phyloP scores from a whole-genome alignment of 2,329 filamentous ascomycete genomes.

The Fusarium subtropicale region DNA sequence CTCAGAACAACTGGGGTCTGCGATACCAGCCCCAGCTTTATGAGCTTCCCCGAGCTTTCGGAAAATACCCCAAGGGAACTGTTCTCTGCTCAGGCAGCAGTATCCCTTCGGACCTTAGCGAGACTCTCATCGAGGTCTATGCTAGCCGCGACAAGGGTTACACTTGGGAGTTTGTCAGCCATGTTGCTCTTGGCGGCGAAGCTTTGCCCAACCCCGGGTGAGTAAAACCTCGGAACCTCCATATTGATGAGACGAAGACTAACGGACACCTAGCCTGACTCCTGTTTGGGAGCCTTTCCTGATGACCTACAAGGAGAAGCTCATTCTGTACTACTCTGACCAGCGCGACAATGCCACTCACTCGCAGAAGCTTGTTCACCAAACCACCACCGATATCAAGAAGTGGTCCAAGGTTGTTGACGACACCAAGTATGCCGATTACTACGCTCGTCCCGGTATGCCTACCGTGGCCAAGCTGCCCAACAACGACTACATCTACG shows the following conservation, averaged over 20 bases:
- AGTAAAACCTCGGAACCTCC: not conserved
- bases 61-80: constrained; percentile 69
- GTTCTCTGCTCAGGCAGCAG: constrained; percentile 71
- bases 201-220: constrained; percentile 68
- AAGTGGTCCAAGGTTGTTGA: constrained; percentile 68
- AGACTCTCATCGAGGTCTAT: constrained; percentile 77
- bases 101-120: constrained; percentile 68
- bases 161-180: constrained; percentile 75
- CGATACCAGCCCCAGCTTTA: constrained; percentile 78
- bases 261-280: constrained; percentile 56
- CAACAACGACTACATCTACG: constrained; percentile 66
- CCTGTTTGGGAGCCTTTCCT: constrained; percentile 67
- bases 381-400: constrained; percentile 68
- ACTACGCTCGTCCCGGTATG: constrained; percentile 76
- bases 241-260: not conserved
- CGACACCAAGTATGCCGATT: constrained; percentile 71
- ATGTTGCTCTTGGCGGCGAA: constrained; percentile 71
- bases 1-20: constrained; percentile 72
- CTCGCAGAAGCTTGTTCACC: constrained; percentile 77
- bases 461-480: constrained; percentile 69
- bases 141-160: constrained; percentile 69
- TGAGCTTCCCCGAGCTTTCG: constrained; percentile 68
- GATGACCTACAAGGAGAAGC: constrained; percentile 65
- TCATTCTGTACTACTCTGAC: constrained; percentile 78
- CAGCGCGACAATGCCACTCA: constrained; percentile 70